A percentile compares a stretch with the other conserved stretches of the same genome.
Evolutionary conservation across 129 eudicot genomes (phyloP).

Genomic region (Gnaphalium uliginosum): DNA sequence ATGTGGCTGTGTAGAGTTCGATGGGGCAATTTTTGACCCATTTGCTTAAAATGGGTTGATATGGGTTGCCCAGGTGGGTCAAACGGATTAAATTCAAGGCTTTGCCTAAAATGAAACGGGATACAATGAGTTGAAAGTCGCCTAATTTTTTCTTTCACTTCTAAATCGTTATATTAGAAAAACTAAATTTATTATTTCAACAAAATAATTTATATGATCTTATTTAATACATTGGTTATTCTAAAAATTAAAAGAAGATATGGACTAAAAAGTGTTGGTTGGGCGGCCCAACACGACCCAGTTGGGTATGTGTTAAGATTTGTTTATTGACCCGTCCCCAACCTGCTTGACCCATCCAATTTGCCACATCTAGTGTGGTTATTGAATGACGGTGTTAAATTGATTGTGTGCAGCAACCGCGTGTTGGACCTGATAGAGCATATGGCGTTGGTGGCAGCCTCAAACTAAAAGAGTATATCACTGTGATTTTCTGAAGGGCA

Average conservation of each 20-base stretch:
- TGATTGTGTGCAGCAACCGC: constrained; percentile 69
- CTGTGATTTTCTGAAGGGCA: background rate
- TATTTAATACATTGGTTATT: background rate
- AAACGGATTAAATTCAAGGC: background rate
- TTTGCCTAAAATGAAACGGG: background rate
- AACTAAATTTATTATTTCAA: background rate
- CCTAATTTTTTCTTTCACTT: background rate
- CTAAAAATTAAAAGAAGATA: background rate
- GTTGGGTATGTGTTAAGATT: background rate
- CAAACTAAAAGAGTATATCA: constrained; percentile 15
- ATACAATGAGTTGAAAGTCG: background rate
- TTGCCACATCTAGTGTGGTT: background rate
- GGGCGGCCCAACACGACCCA: background rate
- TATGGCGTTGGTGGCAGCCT: constrained; percentile 81
- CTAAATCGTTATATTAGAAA: too few relatives aligned
- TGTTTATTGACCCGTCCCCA: background rate
- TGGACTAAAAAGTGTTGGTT: background rate
- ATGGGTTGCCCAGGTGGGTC: background rate
- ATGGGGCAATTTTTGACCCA: background rate
- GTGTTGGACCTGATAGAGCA: constrained; percentile 90
- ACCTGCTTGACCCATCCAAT: background rate
- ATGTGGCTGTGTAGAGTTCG: background rate
- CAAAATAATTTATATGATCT: background rate
- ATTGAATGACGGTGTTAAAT: background rate
- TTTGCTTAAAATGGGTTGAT: background rate